These are phyloP conservation scores for Neofusicoccum cordaticola DNA, from an alignment of 2,329 filamentous ascomycete genomes.

Conservation along the genomic window DNA sequence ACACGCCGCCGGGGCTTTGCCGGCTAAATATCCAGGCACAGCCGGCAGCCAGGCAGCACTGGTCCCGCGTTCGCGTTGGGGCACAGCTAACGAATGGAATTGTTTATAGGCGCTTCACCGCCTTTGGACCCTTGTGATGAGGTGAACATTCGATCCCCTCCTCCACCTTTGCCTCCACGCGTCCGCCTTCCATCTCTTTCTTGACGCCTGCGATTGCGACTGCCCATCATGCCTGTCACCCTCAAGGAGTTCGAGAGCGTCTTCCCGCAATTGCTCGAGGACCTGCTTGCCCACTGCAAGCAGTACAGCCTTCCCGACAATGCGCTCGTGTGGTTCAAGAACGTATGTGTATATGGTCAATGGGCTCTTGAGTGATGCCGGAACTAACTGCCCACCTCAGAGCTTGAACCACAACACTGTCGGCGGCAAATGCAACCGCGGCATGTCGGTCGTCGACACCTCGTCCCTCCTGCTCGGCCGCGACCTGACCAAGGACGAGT, in stretches of 20 bases:
- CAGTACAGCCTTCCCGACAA: slow-evolving; percentile 79
- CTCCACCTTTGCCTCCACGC: background rate
- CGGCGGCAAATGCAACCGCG: slow-evolving; percentile 97
- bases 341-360: slow-evolving; percentile 49
- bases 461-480: slow-evolving; percentile 72
- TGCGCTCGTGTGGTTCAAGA: slow-evolving; percentile 82
- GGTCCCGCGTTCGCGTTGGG: background rate
- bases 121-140: background rate
- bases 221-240: slow-evolving; percentile 62
- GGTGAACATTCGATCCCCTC: background rate
- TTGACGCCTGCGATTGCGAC: background rate
- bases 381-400: slow-evolving; percentile 46
- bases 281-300: slow-evolving; percentile 74
- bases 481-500: slow-evolving; percentile 74
- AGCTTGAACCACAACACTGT: slow-evolving; percentile 80
- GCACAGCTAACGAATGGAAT: background rate
- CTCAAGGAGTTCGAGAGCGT: slow-evolving; percentile 85
- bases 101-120: background rate
- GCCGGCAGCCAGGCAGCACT: too few relatives aligned
- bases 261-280: slow-evolving; percentile 81
- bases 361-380: slow-evolving; percentile 19
- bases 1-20: slow-evolving; percentile 1
- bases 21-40: background rate
- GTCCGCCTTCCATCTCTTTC: background rate
- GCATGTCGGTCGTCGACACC: slow-evolving; percentile 95